Evolutionary conservation across 345 rosid genomes (phyloP).

Genomic region (Citropsis articulata): DNA sequence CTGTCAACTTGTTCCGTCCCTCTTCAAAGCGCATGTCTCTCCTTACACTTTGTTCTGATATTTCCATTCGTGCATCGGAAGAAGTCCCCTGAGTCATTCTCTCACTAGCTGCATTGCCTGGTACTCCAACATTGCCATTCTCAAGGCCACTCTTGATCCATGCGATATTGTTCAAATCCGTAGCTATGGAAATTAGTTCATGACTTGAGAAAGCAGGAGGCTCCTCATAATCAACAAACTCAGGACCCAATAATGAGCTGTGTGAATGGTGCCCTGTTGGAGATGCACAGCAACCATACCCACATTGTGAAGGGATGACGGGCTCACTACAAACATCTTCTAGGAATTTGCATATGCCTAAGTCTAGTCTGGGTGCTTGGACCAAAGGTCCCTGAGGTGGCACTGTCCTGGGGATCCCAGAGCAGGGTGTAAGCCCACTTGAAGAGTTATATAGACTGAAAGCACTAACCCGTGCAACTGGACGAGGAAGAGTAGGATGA

Average conservation of each 20-base stretch:
- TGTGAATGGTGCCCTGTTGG: conserved; percentile 25
- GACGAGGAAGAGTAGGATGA: conserved; percentile 35
- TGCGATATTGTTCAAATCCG: conserved; percentile 81
- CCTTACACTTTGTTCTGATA: conserved; percentile 38
- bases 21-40: conserved; percentile 35
- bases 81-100: conserved; percentile 25
- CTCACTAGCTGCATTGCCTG: conserved; percentile 18
- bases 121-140: conserved; percentile 23
- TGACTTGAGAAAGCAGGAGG: conserved; percentile 50
- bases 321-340: conserved; percentile 54
- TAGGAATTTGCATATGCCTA: conserved; percentile 45
- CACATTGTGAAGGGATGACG: conserved; percentile 57
- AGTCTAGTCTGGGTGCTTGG: conserved; percentile 49
- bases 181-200: conserved; percentile 72
- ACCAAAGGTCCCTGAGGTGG: conserved; percentile 53
- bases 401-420: conserved; percentile 27
- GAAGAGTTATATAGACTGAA: conserved; percentile 58
- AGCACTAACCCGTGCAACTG: conserved; percentile 67
- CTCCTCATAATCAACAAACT: conserved; percentile 79
- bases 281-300: conserved; percentile 61
- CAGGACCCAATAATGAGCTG: conserved; percentile 68
- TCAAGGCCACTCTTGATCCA: conserved; percentile 83
- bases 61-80: conserved; percentile 30
- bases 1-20: conserved; percentile 44
- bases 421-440: conserved; percentile 27